phyloP scores from a whole-genome alignment of 75 land plant species.

The Adiantum capillusveneris region DNA sequence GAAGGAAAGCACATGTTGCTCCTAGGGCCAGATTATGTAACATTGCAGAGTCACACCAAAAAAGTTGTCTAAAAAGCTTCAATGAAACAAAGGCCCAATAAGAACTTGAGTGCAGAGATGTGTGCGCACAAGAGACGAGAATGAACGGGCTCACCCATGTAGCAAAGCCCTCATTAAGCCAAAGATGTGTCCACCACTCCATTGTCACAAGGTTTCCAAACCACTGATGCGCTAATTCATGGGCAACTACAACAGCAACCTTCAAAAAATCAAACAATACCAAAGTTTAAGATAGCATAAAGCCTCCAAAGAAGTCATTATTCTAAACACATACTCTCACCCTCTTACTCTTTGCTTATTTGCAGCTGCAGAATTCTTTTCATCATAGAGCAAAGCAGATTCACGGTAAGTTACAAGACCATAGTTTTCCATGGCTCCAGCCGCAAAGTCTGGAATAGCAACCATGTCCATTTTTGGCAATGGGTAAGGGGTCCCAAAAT shows the following conservation, averaged over 20 bases:
- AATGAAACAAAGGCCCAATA: no score
- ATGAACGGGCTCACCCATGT: constrained; percentile 88
- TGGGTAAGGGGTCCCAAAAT: constrained; percentile 76
- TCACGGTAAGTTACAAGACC: constrained; percentile 96
- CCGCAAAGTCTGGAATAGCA: constrained; percentile 97
- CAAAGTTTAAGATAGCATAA: background rate
- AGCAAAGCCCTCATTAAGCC: constrained; percentile 99
- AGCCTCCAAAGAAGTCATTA: background rate
- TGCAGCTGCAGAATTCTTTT: constrained; percentile 75
- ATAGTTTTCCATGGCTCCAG: constrained; percentile 99
- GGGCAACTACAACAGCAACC: constrained; percentile 92
- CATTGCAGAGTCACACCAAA: no score
- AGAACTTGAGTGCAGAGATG: no score
- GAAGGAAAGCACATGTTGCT: no score
- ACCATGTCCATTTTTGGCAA: constrained; percentile 94
- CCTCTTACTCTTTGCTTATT: constrained; percentile 85
- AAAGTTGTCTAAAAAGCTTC: no score
- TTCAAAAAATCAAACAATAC: constrained; percentile 12
- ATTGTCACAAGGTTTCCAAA: constrained; percentile 99
- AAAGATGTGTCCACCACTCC: constrained; percentile 99
- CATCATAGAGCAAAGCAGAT: constrained; percentile 89
- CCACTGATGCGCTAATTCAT: constrained; percentile 99
- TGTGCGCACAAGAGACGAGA: no score
- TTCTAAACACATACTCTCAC: no score
- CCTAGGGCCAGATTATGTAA: no score